A percentile compares a stretch with the other conserved stretches of the same genome.
Conservation (phyloP, 1,284 basidiomycete genomes). For the Papiliotrema laurentii region DNA sequence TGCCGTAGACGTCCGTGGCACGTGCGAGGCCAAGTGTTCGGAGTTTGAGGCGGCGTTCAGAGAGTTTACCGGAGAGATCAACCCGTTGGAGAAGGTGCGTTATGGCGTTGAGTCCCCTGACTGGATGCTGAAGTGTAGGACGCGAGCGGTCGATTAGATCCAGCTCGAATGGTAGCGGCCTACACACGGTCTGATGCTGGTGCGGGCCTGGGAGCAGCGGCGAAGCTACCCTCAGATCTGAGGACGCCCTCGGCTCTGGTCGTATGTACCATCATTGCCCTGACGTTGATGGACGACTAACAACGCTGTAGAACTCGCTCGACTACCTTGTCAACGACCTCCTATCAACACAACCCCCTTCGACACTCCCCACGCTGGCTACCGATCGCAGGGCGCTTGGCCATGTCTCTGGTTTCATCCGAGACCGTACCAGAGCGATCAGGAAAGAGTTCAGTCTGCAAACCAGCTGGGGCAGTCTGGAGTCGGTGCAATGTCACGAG, state of each 20-base stretch:
- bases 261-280: conserved; percentile 49
- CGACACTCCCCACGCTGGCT: conserved; percentile 33
- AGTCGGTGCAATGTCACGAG: conserved; percentile 86
- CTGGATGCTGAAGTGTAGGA: neutral
- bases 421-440: conserved; percentile 86
- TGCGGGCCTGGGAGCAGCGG: conserved; percentile 36
- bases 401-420: conserved; percentile 61
- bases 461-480: conserved; percentile 62
- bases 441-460: conserved; percentile 95
- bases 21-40: conserved; percentile 90
- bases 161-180: conserved; percentile 82
- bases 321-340: conserved; percentile 88
- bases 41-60: conserved; percentile 87
- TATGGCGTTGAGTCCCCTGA: conserved; percentile 7
- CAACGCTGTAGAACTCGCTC: conserved; percentile 62
- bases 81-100: conserved; percentile 78
- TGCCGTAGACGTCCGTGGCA: conserved; percentile 84
- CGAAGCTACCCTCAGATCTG: conserved; percentile 84
- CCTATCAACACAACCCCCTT: too few species aligned
- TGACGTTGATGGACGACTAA: neutral
- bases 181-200: conserved; percentile 88
- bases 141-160: conserved; percentile 61
- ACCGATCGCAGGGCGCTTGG: conserved; percentile 55
- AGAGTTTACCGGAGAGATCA: conserved; percentile 83
- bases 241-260: conserved; percentile 80